These are phyloP conservation scores for Lasiodiplodia theobromae DNA, from an alignment of 2,329 filamentous ascomycete species.

Conservation along the genomic window DNA sequence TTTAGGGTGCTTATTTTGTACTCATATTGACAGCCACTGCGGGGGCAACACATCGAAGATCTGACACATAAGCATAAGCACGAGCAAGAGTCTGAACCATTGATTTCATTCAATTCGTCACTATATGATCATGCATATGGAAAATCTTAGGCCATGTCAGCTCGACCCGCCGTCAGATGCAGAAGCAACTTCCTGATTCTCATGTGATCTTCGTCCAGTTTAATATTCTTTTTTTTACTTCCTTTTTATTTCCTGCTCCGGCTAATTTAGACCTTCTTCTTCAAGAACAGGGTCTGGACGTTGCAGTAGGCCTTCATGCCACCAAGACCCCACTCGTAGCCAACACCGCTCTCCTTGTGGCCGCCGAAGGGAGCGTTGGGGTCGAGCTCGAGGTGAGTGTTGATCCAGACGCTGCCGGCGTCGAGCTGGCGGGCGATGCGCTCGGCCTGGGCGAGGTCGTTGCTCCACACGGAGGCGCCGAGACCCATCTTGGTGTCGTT, in stretches of 20 bases:
- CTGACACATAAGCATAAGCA: background rate
- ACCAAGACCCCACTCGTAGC: conserved; percentile 66
- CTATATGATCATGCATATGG: conserved; percentile 2
- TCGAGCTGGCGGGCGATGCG: conserved; percentile 54
- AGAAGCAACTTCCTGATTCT: background rate
- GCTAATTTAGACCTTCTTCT: conserved; percentile 20
- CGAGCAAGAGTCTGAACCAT: background rate
- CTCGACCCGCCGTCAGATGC: background rate
- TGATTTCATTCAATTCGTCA: conserved; percentile 2
- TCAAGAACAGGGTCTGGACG: conserved; percentile 33
- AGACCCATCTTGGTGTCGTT: conserved; percentile 61
- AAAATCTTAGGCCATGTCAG: background rate
- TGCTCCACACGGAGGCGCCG: conserved; percentile 62
- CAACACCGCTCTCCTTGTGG: conserved; percentile 68
- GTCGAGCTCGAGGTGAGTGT: conserved; percentile 48
- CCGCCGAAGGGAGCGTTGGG: conserved; percentile 65
- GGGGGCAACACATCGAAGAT: background rate
- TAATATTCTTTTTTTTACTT: background rate
- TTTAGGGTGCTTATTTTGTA: too few species aligned
- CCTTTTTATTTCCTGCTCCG: background rate
- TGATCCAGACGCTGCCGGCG: conserved; percentile 62
- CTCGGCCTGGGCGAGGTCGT: conserved; percentile 55
- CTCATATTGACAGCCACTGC: too few species aligned
- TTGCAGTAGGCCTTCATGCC: conserved; percentile 67
- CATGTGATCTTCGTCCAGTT: background rate